These are phyloP conservation scores for Glycine latifolia DNA, from an alignment of 306 rosid species.

Conservation along the genomic window DNA sequence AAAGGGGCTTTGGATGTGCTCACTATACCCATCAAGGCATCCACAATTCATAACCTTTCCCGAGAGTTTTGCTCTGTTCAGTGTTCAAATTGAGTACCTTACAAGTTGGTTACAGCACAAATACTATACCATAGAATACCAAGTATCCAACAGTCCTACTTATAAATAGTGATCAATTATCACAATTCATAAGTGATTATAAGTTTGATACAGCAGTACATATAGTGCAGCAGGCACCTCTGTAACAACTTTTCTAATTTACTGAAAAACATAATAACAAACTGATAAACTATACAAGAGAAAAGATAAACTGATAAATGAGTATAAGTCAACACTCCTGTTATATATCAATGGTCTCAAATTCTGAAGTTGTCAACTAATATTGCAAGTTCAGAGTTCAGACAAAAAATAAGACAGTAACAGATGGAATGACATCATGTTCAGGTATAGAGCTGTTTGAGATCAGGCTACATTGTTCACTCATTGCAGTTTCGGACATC, in stretches of 20 bases:
- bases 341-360: background rate
- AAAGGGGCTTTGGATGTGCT: background rate
- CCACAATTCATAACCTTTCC: too few species aligned
- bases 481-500: background rate
- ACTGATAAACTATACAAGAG: too few species aligned
- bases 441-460: background rate
- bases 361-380: background rate
- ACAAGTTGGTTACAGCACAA: too few species aligned
- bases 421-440: background rate
- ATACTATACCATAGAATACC: too few species aligned
- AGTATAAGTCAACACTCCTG: background rate
- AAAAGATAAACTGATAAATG: too few species aligned
- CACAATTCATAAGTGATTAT: background rate
- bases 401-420: background rate
- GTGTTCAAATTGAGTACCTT: background rate
- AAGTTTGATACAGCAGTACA: too few species aligned
- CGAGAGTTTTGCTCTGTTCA: too few species aligned
- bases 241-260: too few species aligned
- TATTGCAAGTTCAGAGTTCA: background rate
- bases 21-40: background rate
- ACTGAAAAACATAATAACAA: too few species aligned
- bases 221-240: too few species aligned
- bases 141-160: background rate
- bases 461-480: background rate
- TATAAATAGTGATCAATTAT: conserved; percentile 12